These are phyloP conservation scores for Knoxia roxburghii DNA, from an alignment of 257 asterid genomes.

Conservation along the genomic window DNA sequence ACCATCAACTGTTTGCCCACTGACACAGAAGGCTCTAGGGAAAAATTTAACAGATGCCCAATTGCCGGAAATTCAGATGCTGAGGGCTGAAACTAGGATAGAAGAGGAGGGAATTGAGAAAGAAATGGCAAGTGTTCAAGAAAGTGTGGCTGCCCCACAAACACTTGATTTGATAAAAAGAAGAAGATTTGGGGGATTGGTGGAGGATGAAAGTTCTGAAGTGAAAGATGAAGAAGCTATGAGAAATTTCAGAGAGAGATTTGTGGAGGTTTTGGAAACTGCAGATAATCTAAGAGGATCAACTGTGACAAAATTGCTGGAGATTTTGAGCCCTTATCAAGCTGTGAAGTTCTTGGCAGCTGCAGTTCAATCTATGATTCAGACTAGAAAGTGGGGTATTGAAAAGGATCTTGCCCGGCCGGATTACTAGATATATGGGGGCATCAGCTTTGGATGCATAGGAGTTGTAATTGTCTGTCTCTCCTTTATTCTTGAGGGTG, in stretches of 20 bases:
- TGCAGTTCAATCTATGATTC: constrained; percentile 19
- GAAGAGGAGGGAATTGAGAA: constrained; percentile 16
- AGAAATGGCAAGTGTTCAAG: constrained; percentile 26
- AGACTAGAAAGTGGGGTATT: constrained; percentile 32
- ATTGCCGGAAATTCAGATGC: not conserved
- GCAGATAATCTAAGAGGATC: constrained; percentile 24
- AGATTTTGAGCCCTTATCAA: constrained; percentile 23
- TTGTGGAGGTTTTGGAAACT: constrained; percentile 8
- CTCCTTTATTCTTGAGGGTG: no score
- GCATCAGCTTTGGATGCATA: no score
- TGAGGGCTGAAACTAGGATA: constrained; percentile 12
- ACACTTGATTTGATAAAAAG: constrained; percentile 4
- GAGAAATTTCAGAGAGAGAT: constrained; percentile 14
- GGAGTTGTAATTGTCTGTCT: no score
- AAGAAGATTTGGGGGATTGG: constrained; percentile 6
- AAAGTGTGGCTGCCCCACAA: constrained; percentile 20
- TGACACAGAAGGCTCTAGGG: not conserved
- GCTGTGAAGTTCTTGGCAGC: constrained; percentile 20
- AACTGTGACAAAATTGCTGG: constrained; percentile 16
- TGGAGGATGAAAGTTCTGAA: constrained; percentile 11
- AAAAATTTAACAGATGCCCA: constrained; percentile 15
- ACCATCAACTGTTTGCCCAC: constrained; percentile 19
- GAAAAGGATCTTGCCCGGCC: constrained; percentile 18
- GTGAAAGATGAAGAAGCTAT: constrained; percentile 8
- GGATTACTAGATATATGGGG: no score